phyloP scores from a whole-genome alignment of 1,139 yeast genomes.

The Taphrina betulina region DNA sequence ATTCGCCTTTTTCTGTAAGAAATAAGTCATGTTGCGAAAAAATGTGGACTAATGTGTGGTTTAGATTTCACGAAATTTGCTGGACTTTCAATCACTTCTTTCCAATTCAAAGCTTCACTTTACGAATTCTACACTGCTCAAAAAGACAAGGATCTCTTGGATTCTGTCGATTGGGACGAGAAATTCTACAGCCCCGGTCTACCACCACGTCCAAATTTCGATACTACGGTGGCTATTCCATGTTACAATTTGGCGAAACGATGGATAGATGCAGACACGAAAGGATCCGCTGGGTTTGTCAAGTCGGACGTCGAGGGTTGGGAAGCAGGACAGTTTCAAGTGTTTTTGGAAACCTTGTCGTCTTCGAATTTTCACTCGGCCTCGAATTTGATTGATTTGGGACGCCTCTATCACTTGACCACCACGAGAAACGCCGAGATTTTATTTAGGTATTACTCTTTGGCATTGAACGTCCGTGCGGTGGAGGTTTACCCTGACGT shows the following conservation, averaged over 20 bases:
- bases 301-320: conserved; percentile 55
- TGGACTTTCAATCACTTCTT: conserved; percentile 72
- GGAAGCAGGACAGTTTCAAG: conserved; percentile 72
- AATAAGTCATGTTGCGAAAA: too few relatives aligned
- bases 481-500: conserved; percentile 49
- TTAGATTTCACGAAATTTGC: conserved; percentile 64
- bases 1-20: conserved; percentile 61
- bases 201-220: conserved; percentile 77
- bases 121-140: conserved; percentile 53
- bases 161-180: conserved; percentile 74
- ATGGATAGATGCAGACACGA: conserved; percentile 53
- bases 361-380: conserved; percentile 45
- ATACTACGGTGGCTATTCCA: conserved; percentile 71
- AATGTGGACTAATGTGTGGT: too few relatives aligned
- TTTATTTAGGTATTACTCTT: conserved; percentile 69
- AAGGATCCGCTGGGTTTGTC: conserved; percentile 43
- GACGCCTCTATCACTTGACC: conserved; percentile 51
- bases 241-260: conserved; percentile 64
- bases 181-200: conserved; percentile 83
- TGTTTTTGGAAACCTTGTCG: conserved; percentile 67
- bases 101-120: conserved; percentile 72
- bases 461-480: conserved; percentile 43
- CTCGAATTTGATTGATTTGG: conserved; percentile 50
- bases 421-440: conserved; percentile 74
- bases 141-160: conserved; percentile 50